phyloP scores from a whole-genome alignment of 2,329 filamentous ascomycete genomes.

The Eutypella sp. region DNA sequence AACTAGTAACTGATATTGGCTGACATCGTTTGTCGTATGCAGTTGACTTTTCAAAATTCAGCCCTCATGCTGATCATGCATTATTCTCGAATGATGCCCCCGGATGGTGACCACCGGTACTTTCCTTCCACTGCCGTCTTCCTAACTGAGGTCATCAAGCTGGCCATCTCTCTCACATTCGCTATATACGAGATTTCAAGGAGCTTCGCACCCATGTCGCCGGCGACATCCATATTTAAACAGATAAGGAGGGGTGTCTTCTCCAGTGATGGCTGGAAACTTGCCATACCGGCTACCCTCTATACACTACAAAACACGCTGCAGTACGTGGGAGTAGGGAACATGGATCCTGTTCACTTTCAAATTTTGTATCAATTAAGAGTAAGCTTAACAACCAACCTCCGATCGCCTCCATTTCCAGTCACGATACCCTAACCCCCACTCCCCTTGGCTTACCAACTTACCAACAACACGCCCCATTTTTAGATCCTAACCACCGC shows the following conservation, averaged over 20 bases:
- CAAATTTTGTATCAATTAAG: slow-evolving; percentile 93
- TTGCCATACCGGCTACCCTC: slow-evolving; percentile 80
- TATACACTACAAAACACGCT: slow-evolving; percentile 93
- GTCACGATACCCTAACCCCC: too few species aligned
- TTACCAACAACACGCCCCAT: slow-evolving; percentile 7
- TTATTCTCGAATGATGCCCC: slow-evolving; percentile 92
- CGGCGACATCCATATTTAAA: slow-evolving; percentile 73
- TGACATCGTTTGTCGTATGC: slow-evolving; percentile 6
- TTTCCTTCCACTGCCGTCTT: slow-evolving; percentile 92
- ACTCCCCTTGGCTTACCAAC: too few species aligned
- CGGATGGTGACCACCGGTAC: slow-evolving; percentile 76
- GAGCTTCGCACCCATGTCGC: slow-evolving; percentile 71
- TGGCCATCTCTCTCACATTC: slow-evolving; percentile 79
- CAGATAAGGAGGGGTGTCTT: slow-evolving; percentile 79
- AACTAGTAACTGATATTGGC: background rate
- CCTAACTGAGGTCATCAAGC: slow-evolving; percentile 86
- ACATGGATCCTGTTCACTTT: slow-evolving; percentile 87
- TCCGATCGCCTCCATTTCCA: background rate
- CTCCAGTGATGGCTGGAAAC: slow-evolving; percentile 87
- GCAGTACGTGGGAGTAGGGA: slow-evolving; percentile 87
- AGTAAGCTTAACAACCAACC: slow-evolving; percentile 32
- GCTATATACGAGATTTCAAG: slow-evolving; percentile 82
- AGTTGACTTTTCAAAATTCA: slow-evolving; percentile 79
- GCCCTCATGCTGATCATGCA: slow-evolving; percentile 81
- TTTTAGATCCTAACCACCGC: slow-evolving; percentile 78